Base-by-base conservation (phyloP, 129 eudicot genomes). In the Flaveria ramosissima region DNA sequence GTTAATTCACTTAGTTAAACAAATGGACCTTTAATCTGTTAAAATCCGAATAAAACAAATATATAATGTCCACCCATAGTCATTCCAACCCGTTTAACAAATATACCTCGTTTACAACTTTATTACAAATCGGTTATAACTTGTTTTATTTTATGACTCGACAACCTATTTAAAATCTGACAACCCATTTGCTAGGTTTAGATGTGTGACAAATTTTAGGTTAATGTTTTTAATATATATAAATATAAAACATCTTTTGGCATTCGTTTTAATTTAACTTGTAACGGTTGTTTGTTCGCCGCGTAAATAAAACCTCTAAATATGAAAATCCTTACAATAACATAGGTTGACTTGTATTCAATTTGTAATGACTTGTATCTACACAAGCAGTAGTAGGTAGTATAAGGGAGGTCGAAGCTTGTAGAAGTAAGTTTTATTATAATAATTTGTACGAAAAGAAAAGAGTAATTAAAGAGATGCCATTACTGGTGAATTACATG, bases 401-500 rank as follows among this genome's bases (percentile, higher is more conserved):
- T 57, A 23, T 11, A 20, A 57, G 67, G 41, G 3, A 60, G 67
- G 41, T 24, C 8, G 64, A 60, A 60, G 67, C 13, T 24, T 24
- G 67, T 60, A 60, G 67, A 53, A 53, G 9, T 51, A 16, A 6
- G n/a, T 47, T 11, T 47, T 11, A 12, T 47, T 47, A 30, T 30
- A 36, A 0, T 36, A 36, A 6, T 36, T 36, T 36, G 57, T 15
- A 4, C 4, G 41, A 57, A 59, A 42, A 3, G 6, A 59, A 23
- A 41, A 36, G 20, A 56, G 26, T n/a, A n/a, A n/a, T n/a, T 3
- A 71, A 48, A 51, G 9, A 53, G 45, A 27, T 0, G 26, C 32
- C 32, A 67, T 76, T 76, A 76, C 65, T 76, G 80, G 21, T n/a
- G 15, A 52, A 42, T 63, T 70, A 75, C 79, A 64, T 62, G 39